Base-by-base conservation (phyloP, 2,329 filamentous ascomycete genomes). In the Alternaria sp. region DNA sequence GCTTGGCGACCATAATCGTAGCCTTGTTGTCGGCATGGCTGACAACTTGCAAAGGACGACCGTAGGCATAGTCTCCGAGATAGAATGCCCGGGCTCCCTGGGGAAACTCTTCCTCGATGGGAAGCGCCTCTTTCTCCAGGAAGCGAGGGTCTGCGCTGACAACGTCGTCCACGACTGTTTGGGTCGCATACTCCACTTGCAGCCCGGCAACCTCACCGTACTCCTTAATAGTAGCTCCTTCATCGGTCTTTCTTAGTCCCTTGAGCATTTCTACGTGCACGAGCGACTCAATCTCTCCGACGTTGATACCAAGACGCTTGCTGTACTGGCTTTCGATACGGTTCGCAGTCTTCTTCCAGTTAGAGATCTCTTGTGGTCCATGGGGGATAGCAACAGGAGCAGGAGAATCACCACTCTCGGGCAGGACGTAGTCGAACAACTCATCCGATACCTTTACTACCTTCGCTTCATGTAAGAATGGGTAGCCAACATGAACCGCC, bases 231-330 rank as follows among this genome's bases (percentile, higher is more conserved):
- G 93, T 90, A 10, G 94, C 91, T 42, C 95, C 95, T 34, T 94
- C 89, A 60, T 97, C 93, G 0, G 91, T 96, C 82, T 96, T 97
- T 69, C 85, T 85, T 62, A 99, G 83, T 23, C 96, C 95, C 77
- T 92, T 96, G 54, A 99, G 86, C 85, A 97, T 95, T 67, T 97
- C 91, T 36, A 99, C 93, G 63, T 96, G 90, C 29, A 97, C 87
- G 67, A 98, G 83, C 24, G 93, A 91, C 72, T 99, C 94, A 5
- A 98, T 91, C 23, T 88, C 82, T 40, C 94, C 93, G 62, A 93
- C 93, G 50, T 93, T 85, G 74, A 96, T 92, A 44, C 92, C 96
- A 50, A 99, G 85, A 44, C 93, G 88, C 80, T 95, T 97, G 80
- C 90, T 94, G 80, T 99, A 97, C 72, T 86, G 88, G 51, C 85